Percentiles rank a stretch among this genome's conserved stretches.
These are phyloP conservation scores for Mycena filopes DNA, from an alignment of 768 basidiomycete genomes.

Conservation along the genomic window DNA sequence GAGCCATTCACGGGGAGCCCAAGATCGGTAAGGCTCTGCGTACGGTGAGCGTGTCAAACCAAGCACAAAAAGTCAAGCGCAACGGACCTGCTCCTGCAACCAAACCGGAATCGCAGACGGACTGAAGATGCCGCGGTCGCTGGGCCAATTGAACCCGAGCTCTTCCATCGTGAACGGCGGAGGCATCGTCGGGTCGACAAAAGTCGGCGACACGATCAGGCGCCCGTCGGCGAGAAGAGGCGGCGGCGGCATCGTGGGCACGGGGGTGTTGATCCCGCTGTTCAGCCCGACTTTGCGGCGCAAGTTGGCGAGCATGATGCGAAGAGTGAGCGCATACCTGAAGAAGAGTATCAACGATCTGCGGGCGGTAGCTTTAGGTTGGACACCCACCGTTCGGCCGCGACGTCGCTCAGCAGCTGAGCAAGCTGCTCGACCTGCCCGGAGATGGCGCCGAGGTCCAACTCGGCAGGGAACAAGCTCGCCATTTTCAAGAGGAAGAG, in stretches of 20 bases:
- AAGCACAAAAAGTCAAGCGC: background rate
- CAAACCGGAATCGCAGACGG: conserved; percentile 88
- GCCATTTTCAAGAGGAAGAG: conserved; percentile 96
- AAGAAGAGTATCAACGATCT: background rate
- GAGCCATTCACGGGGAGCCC: conserved; percentile 92
- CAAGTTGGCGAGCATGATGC: conserved; percentile 93
- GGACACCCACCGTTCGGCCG: conserved; percentile 79
- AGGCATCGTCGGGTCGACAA: conserved; percentile 63
- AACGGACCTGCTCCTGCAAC: conserved; percentile 88
- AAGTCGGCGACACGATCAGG: conserved; percentile 69
- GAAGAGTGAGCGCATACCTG: conserved; percentile 89
- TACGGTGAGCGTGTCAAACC: conserved; percentile 9
- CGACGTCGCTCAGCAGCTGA: conserved; percentile 90
- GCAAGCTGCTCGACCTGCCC: conserved; percentile 91
- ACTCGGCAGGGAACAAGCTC: conserved; percentile 87
- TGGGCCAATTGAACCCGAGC: conserved; percentile 81
- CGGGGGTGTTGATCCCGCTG: conserved; percentile 58
- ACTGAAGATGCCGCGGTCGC: conserved; percentile 72
- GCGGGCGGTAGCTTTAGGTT: background rate
- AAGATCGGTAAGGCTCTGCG: conserved; percentile 86
- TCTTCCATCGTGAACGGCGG: conserved; percentile 87
- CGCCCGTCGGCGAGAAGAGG: conserved; percentile 57
- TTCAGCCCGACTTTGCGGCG: conserved; percentile 85
- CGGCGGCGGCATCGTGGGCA: conserved; percentile 63
- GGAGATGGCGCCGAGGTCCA: conserved; percentile 81